phyloP scores from a whole-genome alignment of 257 asterid species.

The Scutellaria galericulata region DNA sequence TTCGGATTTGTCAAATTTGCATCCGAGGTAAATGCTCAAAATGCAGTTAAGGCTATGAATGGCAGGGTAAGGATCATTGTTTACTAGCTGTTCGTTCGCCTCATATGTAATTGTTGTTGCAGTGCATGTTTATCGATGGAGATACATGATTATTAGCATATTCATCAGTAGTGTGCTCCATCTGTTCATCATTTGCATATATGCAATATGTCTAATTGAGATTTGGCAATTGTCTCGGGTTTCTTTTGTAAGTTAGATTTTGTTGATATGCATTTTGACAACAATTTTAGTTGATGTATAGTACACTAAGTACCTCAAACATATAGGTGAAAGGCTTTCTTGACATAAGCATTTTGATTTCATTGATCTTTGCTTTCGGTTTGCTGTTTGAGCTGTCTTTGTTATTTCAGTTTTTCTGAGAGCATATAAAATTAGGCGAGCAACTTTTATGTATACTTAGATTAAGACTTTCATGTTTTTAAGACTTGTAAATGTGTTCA shows the following conservation, averaged over 20 bases:
- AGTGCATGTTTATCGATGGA: background rate
- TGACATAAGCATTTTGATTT: background rate
- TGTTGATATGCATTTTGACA: background rate
- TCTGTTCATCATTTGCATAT: background rate
- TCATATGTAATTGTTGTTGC: background rate
- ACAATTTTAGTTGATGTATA: background rate
- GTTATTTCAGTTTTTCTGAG: constrained; percentile 4
- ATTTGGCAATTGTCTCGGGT: constrained; percentile 16
- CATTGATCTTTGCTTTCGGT: background rate
- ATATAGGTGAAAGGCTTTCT: background rate
- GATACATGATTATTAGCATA: background rate
- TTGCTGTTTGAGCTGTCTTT: background rate
- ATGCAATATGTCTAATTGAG: background rate
- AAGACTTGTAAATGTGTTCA: background rate
- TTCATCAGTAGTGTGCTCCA: background rate
- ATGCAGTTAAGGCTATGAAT: constrained; percentile 65
- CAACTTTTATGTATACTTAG: too few relatives aligned
- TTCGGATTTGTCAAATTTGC: constrained; percentile 75
- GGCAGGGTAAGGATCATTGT: constrained; percentile 51
- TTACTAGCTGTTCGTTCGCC: too few relatives aligned
- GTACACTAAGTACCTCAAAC: background rate
- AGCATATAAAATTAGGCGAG: background rate
- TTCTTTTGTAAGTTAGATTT: constrained; percentile 3
- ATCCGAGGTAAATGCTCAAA: constrained; percentile 59
- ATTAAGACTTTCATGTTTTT: background rate